These are phyloP conservation scores for Calonectria pauciramosa DNA, from an alignment of 2,329 filamentous ascomycete genomes.

Conservation along the genomic window DNA sequence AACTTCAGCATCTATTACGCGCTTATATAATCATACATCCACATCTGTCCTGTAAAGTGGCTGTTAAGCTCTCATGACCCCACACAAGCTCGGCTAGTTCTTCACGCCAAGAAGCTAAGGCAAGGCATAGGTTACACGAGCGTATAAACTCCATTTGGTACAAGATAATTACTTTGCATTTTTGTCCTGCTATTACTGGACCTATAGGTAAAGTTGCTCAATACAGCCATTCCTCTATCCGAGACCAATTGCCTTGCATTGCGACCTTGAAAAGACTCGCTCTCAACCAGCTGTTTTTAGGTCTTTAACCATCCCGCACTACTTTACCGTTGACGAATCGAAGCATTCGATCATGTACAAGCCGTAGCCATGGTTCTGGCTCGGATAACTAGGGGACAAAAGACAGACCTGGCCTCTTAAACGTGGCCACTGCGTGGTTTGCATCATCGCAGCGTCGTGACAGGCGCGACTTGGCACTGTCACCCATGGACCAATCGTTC, in stretches of 20 bases:
- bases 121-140: not conserved
- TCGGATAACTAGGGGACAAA: not conserved
- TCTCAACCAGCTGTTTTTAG: not conserved
- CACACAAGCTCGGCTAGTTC: not conserved
- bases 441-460: not conserved
- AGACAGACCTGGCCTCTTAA: not conserved
- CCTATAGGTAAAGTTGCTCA: constrained; percentile 31
- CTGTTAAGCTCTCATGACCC: not conserved
- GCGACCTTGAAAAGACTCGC: not conserved
- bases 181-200: constrained; percentile 10
- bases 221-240: constrained; percentile 35
- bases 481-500: constrained; percentile 10
- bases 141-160: not conserved
- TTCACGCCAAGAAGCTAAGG: not conserved
- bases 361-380: not conserved
- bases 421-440: not conserved
- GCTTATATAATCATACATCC: not conserved
- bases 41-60: not conserved
- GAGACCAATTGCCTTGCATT: constrained; percentile 12
- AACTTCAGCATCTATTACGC: not conserved
- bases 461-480: not conserved
- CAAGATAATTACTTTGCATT: constrained; percentile 1
- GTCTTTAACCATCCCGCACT: not conserved
- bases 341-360: constrained; percentile 8
- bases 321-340: not conserved